Evolutionary conservation across 2,329 filamentous ascomycete genomes (phyloP), one percentile per base, ranked within the genome.

Genomic region (Lecanicillium sp.): DNA sequence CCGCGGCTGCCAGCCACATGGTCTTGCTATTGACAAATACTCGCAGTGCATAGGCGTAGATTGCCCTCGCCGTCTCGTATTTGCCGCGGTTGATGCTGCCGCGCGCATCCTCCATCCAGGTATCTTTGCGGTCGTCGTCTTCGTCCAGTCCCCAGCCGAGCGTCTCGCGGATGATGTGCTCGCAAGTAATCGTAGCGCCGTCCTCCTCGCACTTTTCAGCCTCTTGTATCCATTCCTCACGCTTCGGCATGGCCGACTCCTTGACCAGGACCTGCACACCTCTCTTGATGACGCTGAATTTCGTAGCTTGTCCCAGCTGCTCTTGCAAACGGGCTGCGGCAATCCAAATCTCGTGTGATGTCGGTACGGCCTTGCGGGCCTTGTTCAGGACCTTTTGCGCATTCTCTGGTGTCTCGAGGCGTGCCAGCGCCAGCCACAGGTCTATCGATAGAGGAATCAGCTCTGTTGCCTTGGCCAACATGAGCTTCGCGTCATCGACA

Each of bases 321-420:
- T 96, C 88, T 59, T 95, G 88, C 33, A 98, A 67, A 40, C 90
- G 76, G 28, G 87, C 87, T 22, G 90, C 92, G 8, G 92, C 90
- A 54, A 98, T 87, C 92, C 92, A 98, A 46, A 98, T 87, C 55
- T 95, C 89, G 62, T 92, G 78, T 19, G 88, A 95, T 2, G 88
- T 92, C 1, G 92, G 92, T 5, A 94, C 79, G 3, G 90, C 88
- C 64, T 94, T 94, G 47, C 92, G 84, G 22, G 94, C 94, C 60
- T 82, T 89, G 64, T 98, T 98, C 47, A 98, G 74, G 29, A 98
- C 88, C 54, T 90, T 85, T 56, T 95, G 90, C 2, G 94, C 92
- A 52, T 95, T 90, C 49, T 94, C 85, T 0, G 88, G 85, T 0
- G 79, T 84, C 60, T 95, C 90, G 1, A 98, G 71, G 27, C 88